A percentile compares a stretch with the other conserved stretches of the same genome.
Evolutionary conservation across 2,329 filamentous ascomycete genomes (phyloP).

Genomic region (Biscogniauxia marginata): DNA sequence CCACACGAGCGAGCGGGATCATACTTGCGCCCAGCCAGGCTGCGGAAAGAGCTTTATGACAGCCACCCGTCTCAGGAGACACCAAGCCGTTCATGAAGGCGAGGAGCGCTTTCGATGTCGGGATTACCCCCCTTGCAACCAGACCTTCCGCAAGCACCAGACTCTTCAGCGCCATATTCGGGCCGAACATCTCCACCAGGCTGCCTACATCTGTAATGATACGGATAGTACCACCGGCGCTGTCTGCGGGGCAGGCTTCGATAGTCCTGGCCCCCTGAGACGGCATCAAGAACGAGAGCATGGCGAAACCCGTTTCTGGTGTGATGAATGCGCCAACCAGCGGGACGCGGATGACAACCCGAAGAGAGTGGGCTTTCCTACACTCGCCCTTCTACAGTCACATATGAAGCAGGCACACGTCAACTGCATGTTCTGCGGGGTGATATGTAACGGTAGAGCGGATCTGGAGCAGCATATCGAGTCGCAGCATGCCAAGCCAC

Average conservation of each 20-base stretch:
- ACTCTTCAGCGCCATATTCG: constrained; percentile 82
- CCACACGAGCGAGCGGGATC: constrained; percentile 69
- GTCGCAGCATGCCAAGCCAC: constrained; percentile 63
- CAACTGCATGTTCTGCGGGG: constrained; percentile 72
- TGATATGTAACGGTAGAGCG: constrained; percentile 63
- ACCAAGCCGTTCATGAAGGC: constrained; percentile 75
- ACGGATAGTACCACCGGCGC: constrained; percentile 19
- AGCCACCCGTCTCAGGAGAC: constrained; percentile 72
- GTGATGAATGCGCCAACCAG: constrained; percentile 63
- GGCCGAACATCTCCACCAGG: constrained; percentile 68
- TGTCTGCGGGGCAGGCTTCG: constrained; percentile 67
- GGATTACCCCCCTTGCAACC: constrained; percentile 66
- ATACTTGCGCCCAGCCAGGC: constrained; percentile 67
- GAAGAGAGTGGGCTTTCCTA: constrained; percentile 63
- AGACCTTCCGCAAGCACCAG: constrained; percentile 83
- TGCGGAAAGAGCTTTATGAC: constrained; percentile 84
- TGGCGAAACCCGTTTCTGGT: constrained; percentile 69
- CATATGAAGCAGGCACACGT: constrained; percentile 75
- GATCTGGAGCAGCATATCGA: constrained; percentile 77
- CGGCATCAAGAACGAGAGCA: constrained; percentile 72
- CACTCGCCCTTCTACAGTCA: constrained; percentile 65
- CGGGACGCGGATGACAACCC: constrained; percentile 40
- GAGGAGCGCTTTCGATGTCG: constrained; percentile 74
- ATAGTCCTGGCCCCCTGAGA: constrained; percentile 68
- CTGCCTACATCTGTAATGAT: constrained; percentile 69